Base-by-base conservation (phyloP, 1,284 basidiomycete genomes). In the Stereum hirsutum region DNA sequence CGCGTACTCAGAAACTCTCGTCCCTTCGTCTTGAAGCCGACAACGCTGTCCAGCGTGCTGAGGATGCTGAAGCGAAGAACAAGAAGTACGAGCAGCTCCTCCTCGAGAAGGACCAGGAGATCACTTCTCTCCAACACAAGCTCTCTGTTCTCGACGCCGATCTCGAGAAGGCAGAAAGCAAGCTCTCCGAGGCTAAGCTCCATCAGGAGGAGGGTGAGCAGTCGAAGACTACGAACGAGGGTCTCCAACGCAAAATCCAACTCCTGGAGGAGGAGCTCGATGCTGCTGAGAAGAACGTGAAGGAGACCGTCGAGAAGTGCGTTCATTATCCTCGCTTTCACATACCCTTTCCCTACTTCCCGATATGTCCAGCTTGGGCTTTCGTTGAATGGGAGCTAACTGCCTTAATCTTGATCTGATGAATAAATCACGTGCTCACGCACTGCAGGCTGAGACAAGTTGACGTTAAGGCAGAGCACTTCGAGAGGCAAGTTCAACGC, bases 401-500 rank as follows among this genome's bases (percentile, higher is more conserved):
- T 96, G 60, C 57, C 89, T 75, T 21, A 15, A 36, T 32, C 31
- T 21, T 17, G 20, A 28, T 11, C 27, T 39, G 41, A 24, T 37
- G 34, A 46, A 40, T 50, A 46, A 34, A n/a, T 39, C 25, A 47
- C 38, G 15, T 15, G 7, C 19, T 17, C 11, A 41, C 12, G 14
- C 41, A 30, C 34, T 46, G 23, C 57, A 98, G 94, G 65, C 75
- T 99, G 55, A 79, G 96, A 53, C 92, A 97, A 63, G 91, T 95
- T 46, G 96, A 99, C 62, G 88, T 99, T 66, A 98, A 98, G 73
- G 94, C 96, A 19, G 96, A 99, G 66, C 92, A 98, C 72, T 96
- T 93, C 64, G 95, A 98, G 68, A 81, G 94, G 44, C 90, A 96
- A 60, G 81, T 97, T 19, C 74, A 81, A 53, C 79, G 88, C 43